Evolutionary conservation across 176 grass and related monocot species (phyloP), one percentile per base, ranked within the genome.

Genomic region (Zizania latifolia): DNA sequence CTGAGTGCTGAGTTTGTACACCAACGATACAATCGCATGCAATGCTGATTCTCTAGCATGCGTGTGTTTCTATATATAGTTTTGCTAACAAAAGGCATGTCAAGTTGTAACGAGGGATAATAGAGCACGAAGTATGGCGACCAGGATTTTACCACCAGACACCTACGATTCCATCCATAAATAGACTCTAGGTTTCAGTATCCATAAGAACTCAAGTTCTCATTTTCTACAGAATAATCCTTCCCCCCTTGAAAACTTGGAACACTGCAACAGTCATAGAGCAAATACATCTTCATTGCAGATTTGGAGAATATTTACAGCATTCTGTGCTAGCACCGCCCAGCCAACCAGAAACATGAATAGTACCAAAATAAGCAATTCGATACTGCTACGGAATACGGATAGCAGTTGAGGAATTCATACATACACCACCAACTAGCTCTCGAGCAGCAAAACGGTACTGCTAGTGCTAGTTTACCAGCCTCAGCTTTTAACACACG

Each of bases 361-460:
- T 41, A 66, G 72, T 40, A 72, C 37, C 41, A 68, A 48, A 41
- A 68, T 24, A 54, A 53, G n/a, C 68, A 46, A 62, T 69, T 24
- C 29, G 3, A 54, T 17, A 71, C 62, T 48, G 53, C 17, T 61
- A 33, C 37, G n/a, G n/a, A n/a, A n/a, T 70, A 57, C n/a, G n/a
- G n/a, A 71, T 57, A 77, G 57, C 72, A 56, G 45, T 15, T 48
- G 75, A 65, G 35, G 57, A 65, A 71, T 75, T 71, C 64, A 77
- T 81, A 69, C 62, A 75, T 86, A 76, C 65, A 72, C 35, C 67
- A 81, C n/a, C n/a, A n/a, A n/a, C 68, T 77, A 81, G 78, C 35
- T 63, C 61, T 71, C 43, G 33, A 78, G 80, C 78, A 84, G 80
- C 90, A 87, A 86, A 83, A 80, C 8, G 54, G 70, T 40, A 71